Base-by-base conservation (phyloP, 2,329 filamentous ascomycete genomes). In the Parafenestella ontariensis region DNA sequence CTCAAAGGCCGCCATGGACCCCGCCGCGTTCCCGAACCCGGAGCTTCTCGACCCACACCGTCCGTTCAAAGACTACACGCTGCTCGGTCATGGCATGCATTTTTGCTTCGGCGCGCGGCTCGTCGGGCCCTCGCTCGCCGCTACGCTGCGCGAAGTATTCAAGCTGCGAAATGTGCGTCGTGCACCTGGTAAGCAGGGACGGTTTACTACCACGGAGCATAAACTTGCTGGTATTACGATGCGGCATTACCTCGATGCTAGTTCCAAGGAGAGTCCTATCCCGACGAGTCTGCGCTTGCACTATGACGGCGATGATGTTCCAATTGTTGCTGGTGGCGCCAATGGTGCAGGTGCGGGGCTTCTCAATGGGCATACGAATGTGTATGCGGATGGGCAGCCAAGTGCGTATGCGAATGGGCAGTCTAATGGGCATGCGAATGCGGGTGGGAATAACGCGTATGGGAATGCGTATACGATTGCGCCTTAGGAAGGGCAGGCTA, bases 201-300 rank as follows among this genome's bases (percentile, higher is more conserved):
- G 52, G 1, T 82, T 84, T 47, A 73, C 68, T 2, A 72, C 74
- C 10, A 75, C 80, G 0, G 76, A 82, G 54, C 74, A 79, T 47
- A 71, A 81, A 17, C 66, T 83, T 62, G 80, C 77, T 7, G 81
- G 81, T 2, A 74, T 83, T 2, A 77, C 76, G 46, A 78, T 82
- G 73, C 76, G 76, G 64, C 69, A 77, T 47, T 84, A 83, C 59
- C 66, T 84, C 39, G 81, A 83, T 72, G 72, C 71, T 7, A 80
- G 76, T 61, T 72, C 80, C 9, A 78, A 73, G 52, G 81, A 83
- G 66, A 76, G 70, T 13, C 79, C 80, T 0, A 78, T 72, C 23
- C 63, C 68, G 5, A 71, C 63, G 9, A 65, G 61, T 26, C 45
- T 73, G 41, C 63, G 58, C 2, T 45, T 70, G 26, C 65, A 68